A percentile compares a stretch with the other conserved stretches of the same genome.
phyloP scores from a whole-genome alignment of 805 yeast genomes.

The Candida namnaoensis region DNA sequence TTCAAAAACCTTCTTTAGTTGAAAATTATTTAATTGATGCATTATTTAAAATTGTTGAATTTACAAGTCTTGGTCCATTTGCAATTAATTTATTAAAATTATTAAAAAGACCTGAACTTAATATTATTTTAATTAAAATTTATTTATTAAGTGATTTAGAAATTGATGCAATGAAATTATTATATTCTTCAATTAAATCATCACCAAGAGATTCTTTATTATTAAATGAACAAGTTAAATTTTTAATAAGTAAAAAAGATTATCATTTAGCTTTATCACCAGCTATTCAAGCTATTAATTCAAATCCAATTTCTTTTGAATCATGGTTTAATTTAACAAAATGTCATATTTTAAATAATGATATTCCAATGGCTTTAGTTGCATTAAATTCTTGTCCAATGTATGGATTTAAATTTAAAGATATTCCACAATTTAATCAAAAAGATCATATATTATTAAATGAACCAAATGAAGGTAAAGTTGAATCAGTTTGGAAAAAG shows the following conservation, averaged over 20 bases:
- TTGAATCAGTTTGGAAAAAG: conserved; percentile 38
- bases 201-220: conserved; percentile 13
- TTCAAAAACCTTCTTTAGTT: conserved; percentile 56
- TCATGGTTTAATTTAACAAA: conserved; percentile 63
- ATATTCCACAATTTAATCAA: conserved; percentile 32
- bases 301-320: conserved; percentile 70
- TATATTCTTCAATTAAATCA: conserved; percentile 17
- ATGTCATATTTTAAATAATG: conserved; percentile 46
- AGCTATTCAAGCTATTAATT: conserved; percentile 51
- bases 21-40: conserved; percentile 71
- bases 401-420: conserved; percentile 33
- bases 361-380: conserved; percentile 51
- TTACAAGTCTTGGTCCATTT: conserved; percentile 28
- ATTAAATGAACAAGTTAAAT: conserved; percentile 44
- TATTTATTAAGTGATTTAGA: conserved; percentile 24
- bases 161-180: conserved; percentile 22
- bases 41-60: conserved; percentile 35
- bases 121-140: conserved; percentile 21
- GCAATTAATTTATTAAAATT: conserved; percentile 30
- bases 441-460: conserved; percentile 39
- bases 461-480: conserved; percentile 43
- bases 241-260: conserved; percentile 45
- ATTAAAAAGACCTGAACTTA: conserved; percentile 11
- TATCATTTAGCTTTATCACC: conserved; percentile 47
- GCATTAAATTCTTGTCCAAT: conserved; percentile 73